Evolutionary conservation across 1,284 basidiomycete species (phyloP), one percentile per base, ranked within the genome.

Genomic region (Austroboletus niveus): DNA sequence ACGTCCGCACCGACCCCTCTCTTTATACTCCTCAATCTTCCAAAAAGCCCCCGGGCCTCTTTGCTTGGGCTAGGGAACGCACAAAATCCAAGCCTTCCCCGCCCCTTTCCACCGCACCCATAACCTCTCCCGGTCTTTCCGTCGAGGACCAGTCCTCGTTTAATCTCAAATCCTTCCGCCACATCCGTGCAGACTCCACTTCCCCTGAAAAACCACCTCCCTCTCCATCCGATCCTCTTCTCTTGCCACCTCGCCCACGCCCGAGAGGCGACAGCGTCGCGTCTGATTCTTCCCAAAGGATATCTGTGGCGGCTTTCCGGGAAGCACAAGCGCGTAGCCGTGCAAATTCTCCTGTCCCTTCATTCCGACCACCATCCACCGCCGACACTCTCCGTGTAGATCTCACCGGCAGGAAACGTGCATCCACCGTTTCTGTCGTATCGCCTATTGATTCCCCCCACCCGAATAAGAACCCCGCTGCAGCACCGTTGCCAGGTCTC

Each of bases 271-370:
- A 73, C 43, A 85, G 83, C 66, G 63, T 75, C 53, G 78, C 78
- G n/a, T 84, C 82, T 3, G 83, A 87, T 45, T 71, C 79, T 11
- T 82, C 81, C 5, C 85, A 87, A 57, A 77, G 85, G 47, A 89
- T 89, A 45, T 87, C 84, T 9, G 82, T 89, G 27, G 87, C 87
- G 4, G 87, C 87, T 3, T 89, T 89, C 64, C 78, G 85, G 47
- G 87, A 89, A 72, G 85, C 80, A 35, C 85, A 88, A 51, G 84
- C 85, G 10, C 73, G 85, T 42, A 75, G 82, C 58, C 68, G 74
- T 32, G 75, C 84, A 11, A 81, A 77, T 51, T 85, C 83, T 0
- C 84, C 85, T n/a, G 75, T 70, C 0, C 78, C 80, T 31, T 79
- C 81, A 1, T 72, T 74, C 42, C 70, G 78, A 40, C 67, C 55